phyloP scores from a whole-genome alignment of 2,329 filamentous ascomycete genomes.

The Neurospora sp. region DNA sequence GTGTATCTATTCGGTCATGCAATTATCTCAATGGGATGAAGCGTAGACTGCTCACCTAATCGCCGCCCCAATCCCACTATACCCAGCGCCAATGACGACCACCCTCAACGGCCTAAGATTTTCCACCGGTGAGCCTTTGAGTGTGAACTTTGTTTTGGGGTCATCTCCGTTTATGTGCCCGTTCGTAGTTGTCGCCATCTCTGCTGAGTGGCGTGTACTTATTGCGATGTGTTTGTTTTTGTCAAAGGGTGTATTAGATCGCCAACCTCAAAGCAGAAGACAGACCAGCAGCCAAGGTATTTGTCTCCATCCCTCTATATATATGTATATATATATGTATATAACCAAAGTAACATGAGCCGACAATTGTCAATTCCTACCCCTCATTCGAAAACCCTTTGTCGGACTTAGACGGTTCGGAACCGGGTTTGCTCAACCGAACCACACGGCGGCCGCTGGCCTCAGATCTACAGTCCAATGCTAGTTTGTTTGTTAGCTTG shows the following conservation, averaged over 20 bases:
- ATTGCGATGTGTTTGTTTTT: neutral
- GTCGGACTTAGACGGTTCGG: neutral
- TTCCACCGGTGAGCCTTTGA: conserved; percentile 24
- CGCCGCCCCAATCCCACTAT: conserved; percentile 24
- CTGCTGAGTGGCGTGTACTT: neutral
- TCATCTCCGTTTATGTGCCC: neutral
- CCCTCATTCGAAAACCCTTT: neutral
- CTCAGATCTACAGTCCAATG: neutral
- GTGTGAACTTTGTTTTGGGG: conserved; percentile 6
- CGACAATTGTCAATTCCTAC: neutral
- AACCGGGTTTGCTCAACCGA: neutral
- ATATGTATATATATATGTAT: neutral
- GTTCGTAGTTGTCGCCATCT: neutral
- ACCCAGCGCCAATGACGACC: conserved; percentile 25
- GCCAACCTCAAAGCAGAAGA: neutral
- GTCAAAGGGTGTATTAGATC: neutral
- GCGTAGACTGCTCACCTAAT: conserved; percentile 18
- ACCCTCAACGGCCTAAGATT: conserved; percentile 25
- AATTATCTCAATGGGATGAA: neutral
- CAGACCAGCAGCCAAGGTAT: neutral
- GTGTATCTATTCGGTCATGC: neutral
- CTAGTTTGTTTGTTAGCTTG: too few relatives aligned
- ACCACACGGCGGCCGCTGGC: neutral
- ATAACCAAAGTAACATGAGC: neutral
- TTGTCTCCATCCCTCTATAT: neutral